Base-by-base conservation (phyloP, 75 land plant species). In the Azolla pinnata region DNA sequence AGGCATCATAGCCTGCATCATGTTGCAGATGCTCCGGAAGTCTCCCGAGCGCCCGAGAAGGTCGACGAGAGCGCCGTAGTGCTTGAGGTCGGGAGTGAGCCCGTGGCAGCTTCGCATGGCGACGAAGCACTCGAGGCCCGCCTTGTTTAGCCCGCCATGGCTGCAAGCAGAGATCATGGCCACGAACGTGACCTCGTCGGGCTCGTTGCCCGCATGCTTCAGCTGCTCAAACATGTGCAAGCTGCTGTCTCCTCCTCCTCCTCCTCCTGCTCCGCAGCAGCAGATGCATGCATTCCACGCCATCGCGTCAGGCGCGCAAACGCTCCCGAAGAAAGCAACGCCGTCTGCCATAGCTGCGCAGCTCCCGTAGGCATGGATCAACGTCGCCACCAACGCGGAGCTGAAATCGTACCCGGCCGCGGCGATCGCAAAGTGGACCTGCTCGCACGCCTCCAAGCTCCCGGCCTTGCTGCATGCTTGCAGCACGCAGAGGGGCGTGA, bases 131-230 rank as follows among this genome's bases (percentile, higher is more conserved):
- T 33, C 28, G 33, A 31, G 54, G 21, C 62, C 56, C 31, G 31
- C 62, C 10, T 31, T 40, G 60, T 54, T 57, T 12, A 31, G 38
- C 27, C 66, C 66, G 18, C 64, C 60, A 69, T 80, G 83, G 25
- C 66, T 64, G 67, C 86, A 83, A 44, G 82, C 82, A 42, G 79
- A 72, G 56, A 83, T 31, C 20, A 79, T 64, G 19, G 71, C 64
- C 21, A 73, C 71, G 40, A 77, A 80, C 33, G 83, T 69, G 18
- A 75, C 64, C 38, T 76, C 74, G 44, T 75, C 83, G 0, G 83
- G 76, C 42, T 48, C 10, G 9, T 27, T 16, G 21, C 14, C 17
- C 26, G 61, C 33, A 35, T 12, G 21, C 32, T 14, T 35, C 62
- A 63, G 30, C 8, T 33, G 25, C 21, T 46, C 49, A 46, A 4